phyloP scores from a whole-genome alignment of 129 eudicot genomes.

The Flaveria sonorensis region DNA sequence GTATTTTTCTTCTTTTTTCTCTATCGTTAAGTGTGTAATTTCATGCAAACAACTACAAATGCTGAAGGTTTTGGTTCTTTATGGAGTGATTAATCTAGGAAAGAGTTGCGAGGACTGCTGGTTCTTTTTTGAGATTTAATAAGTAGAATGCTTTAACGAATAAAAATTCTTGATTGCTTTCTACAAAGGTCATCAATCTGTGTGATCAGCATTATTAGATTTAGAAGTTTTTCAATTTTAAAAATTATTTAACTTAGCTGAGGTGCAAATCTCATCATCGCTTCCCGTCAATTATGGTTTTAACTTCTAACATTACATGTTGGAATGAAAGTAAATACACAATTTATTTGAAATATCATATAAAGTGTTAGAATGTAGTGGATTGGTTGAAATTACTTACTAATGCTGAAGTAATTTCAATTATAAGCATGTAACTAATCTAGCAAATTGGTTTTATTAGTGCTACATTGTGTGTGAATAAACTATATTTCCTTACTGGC shows the following conservation, averaged over 20 bases:
- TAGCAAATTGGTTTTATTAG: not conserved
- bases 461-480: not conserved
- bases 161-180: constrained; percentile 11
- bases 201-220: not conserved
- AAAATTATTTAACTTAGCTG: not conserved
- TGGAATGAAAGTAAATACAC: constrained; percentile 1
- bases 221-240: not conserved
- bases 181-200: not conserved
- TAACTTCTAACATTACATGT: not conserved
- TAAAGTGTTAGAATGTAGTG: not conserved
- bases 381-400: not conserved
- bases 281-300: not conserved
- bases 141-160: not conserved
- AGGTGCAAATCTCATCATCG: not conserved
- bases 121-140: not conserved
- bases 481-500: constrained; percentile 2
- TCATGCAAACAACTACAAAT: constrained; percentile 16
- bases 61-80: not conserved
- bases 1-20: constrained; percentile 29
- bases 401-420: not conserved
- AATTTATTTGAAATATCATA: not conserved
- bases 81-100: not conserved
- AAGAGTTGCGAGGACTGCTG: not conserved
- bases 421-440: not conserved
- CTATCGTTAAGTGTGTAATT: constrained; percentile 12